phyloP scores from a whole-genome alignment of 1,284 basidiomycete species.

The Gymnopus androsaceus region DNA sequence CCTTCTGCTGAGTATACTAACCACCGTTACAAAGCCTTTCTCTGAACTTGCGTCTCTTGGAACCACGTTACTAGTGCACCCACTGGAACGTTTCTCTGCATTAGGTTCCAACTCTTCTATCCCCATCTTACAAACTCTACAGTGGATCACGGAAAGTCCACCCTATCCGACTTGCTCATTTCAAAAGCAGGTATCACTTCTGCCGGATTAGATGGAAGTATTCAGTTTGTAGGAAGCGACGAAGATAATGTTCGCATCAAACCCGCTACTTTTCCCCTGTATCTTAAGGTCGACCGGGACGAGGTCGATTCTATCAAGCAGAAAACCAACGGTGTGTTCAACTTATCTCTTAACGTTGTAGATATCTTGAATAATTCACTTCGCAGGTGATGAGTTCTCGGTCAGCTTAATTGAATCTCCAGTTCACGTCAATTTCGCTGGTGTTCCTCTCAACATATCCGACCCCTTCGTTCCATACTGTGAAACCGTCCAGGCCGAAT shows the following conservation, averaged over 20 bases:
- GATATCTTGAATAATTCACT: too few species aligned
- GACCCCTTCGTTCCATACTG: conserved; percentile 98
- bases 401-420: too few species aligned
- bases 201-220: conserved; percentile 95
- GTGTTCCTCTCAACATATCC: conserved; percentile 98
- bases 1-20: too few species aligned
- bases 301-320: conserved; percentile 87
- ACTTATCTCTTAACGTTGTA: too few species aligned
- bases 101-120: too few species aligned
- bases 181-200: conserved; percentile 99
- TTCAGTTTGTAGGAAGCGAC: conserved; percentile 96
- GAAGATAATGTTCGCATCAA: conserved; percentile 99
- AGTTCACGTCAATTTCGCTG: too few species aligned
- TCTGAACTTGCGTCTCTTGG: too few species aligned
- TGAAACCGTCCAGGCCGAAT: conserved; percentile 97
- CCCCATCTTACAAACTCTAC: too few species aligned
- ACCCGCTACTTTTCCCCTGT: conserved; percentile 99
- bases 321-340: conserved; percentile 84
- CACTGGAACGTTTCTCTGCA: too few species aligned
- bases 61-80: too few species aligned
- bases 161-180: conserved; percentile 97
- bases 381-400: too few species aligned
- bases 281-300: conserved; percentile 96
- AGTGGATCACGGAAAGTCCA: conserved; percentile 99
- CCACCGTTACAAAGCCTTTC: too few species aligned